A percentile compares a stretch with the other conserved stretches of the same genome.
Evolutionary conservation across 2,329 filamentous ascomycete species (phyloP).

Genomic region (Magnaporthales sp.): DNA sequence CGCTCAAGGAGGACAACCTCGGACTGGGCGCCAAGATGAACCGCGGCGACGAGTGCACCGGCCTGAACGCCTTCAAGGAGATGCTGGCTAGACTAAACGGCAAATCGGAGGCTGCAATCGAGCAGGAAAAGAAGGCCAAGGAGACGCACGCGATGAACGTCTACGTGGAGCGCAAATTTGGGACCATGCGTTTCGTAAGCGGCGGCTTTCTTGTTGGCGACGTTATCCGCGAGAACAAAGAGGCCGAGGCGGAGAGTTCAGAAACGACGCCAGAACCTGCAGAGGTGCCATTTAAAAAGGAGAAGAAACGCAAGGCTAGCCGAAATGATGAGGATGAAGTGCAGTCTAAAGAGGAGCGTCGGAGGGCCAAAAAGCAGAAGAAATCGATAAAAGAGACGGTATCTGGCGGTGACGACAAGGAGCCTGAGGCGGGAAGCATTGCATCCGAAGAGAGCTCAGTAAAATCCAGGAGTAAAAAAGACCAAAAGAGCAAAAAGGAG

Average conservation of each 20-base stretch:
- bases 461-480: slow-evolving; percentile 26
- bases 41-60: slow-evolving; percentile 70
- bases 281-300: slow-evolving; percentile 23
- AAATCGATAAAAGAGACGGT: slow-evolving; percentile 9
- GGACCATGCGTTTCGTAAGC: slow-evolving; percentile 74
- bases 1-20: slow-evolving; percentile 83
- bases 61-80: slow-evolving; percentile 78
- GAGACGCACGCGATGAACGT: slow-evolving; percentile 63
- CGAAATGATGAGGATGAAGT: slow-evolving; percentile 23
- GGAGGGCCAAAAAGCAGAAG: slow-evolving; percentile 23
- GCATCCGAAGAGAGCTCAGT: slow-evolving; percentile 18
- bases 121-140: slow-evolving; percentile 59
- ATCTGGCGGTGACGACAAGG: slow-evolving; percentile 6
- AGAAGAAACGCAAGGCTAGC: slow-evolving; percentile 39
- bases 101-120: slow-evolving; percentile 64
- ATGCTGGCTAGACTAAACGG: slow-evolving; percentile 85
- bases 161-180: slow-evolving; percentile 69
- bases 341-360: slow-evolving; percentile 27
- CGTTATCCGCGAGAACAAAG: slow-evolving; percentile 35
- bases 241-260: slow-evolving; percentile 16
- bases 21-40: slow-evolving; percentile 78
- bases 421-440: no score
- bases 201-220: slow-evolving; percentile 65
- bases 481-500: slow-evolving; percentile 25
- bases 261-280: slow-evolving; percentile 9